Evolutionary conservation across 2,329 filamentous ascomycete genomes (phyloP).

Genomic region (Trichoderma atrobrunneum): DNA sequence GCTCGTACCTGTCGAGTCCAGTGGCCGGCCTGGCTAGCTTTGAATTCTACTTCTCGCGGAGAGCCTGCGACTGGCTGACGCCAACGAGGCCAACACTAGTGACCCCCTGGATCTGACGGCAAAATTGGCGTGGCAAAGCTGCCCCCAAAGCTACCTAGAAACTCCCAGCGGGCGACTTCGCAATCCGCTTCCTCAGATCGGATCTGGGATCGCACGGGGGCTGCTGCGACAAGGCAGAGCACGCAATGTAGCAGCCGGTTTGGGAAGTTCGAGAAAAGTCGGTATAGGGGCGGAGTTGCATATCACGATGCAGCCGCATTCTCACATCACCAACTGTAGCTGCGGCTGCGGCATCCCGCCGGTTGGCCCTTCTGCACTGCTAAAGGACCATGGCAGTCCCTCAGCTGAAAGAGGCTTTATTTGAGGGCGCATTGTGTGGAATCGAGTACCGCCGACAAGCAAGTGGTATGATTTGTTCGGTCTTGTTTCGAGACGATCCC

Average conservation of each 20-base stretch:
- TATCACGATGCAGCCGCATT: not conserved
- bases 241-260: not conserved
- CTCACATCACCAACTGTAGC: not conserved
- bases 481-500: constrained; percentile 9
- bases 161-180: not conserved
- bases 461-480: constrained; percentile 1
- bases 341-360: not conserved
- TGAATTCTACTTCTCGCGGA: not conserved
- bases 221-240: not conserved
- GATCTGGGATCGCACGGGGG: constrained; percentile 9
- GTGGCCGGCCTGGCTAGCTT: not conserved
- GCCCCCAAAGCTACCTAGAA: not conserved
- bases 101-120: constrained; percentile 9
- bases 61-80: not conserved
- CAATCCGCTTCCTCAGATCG: constrained; percentile 8
- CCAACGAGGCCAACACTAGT: constrained; percentile 5
- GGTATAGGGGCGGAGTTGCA: not conserved
- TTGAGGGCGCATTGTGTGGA: not conserved
- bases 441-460: not conserved
- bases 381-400: not conserved
- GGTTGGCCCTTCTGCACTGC: not conserved
- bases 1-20: not conserved
- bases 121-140: not conserved
- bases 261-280: constrained; percentile 10
- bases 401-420: not conserved